Base-by-base conservation (phyloP, 2,329 filamentous ascomycete genomes). In the Penicillium sp. region DNA sequence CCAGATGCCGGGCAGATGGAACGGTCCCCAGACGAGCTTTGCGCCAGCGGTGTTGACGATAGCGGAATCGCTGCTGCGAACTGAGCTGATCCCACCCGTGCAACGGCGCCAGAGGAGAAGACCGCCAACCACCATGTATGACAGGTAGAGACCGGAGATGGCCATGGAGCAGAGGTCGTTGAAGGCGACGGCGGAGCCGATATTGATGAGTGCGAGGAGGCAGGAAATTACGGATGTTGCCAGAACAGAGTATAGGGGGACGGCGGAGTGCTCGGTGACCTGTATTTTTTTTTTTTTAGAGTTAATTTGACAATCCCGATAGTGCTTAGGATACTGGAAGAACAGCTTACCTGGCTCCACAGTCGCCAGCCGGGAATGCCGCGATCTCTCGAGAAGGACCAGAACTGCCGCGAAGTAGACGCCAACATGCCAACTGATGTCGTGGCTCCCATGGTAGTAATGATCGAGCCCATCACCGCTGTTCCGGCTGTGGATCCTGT, bases 331-430 rank as follows among this genome's bases (percentile, higher is more conserved):
- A 5, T 4, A 7, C 6, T n/a, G 7, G 18, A 8, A 51, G 3
- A 9, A 32, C 9, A 18, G 42, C 64, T 26, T 60, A 69, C 66
- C 58, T 61, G 57, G 50, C 66, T 68, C 66, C 66, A 69, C 2
- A 69, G 8, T 18, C 62, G 60, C 63, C 67, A 70, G 4, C 63
- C 61, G 0, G 68, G 68, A 18, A 70, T 57, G 10, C 64, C 68
- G 4, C 63, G 59, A 38, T 70, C 64, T 29, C 67, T 55, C 14
- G 67, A 56, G 24, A 70, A 68, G 8, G 67, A 65, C 70, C 66
- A 68, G 48, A 68, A 63, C 50, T 68, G 64, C 24, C 66, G 78
- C 70, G 57, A 86, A 62, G 68, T 74, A 75, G 82, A 81, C 3
- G 72, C 72, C 4, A 74, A 57, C 59, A 72, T 68, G 35, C 69